A percentile compares a stretch with the other conserved stretches of the same genome.
These are phyloP conservation scores for Dentipellis sp. DNA, from an alignment of 768 basidiomycete genomes.

Conservation along the genomic window DNA sequence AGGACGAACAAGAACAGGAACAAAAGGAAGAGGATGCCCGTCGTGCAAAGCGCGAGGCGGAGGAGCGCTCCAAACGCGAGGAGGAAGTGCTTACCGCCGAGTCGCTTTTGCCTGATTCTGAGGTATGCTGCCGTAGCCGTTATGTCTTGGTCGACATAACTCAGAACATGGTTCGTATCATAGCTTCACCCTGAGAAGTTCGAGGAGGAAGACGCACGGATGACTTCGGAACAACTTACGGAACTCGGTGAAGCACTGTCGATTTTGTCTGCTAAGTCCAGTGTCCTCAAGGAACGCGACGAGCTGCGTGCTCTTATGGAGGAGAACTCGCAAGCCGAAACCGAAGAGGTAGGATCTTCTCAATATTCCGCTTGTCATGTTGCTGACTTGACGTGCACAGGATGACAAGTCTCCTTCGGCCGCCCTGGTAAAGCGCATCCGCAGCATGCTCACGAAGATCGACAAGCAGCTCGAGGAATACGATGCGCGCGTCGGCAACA, in stretches of 20 bases:
- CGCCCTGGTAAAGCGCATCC: slow-evolving; percentile 92
- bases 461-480: slow-evolving; percentile 89
- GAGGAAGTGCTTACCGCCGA: slow-evolving; percentile 72
- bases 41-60: slow-evolving; percentile 72
- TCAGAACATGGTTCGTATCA: neutral
- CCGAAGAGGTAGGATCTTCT: slow-evolving; percentile 58
- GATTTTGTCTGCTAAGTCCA: slow-evolving; percentile 86
- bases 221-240: slow-evolving; percentile 94
- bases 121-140: slow-evolving; percentile 40
- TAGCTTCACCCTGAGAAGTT: slow-evolving; percentile 56
- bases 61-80: slow-evolving; percentile 45
- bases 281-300: slow-evolving; percentile 90
- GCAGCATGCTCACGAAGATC: slow-evolving; percentile 91
- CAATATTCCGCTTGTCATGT: neutral
- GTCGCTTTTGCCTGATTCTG: slow-evolving; percentile 79
- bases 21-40: slow-evolving; percentile 91
- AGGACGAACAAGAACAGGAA: slow-evolving; percentile 98
- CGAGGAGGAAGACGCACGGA: slow-evolving; percentile 64
- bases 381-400: slow-evolving; percentile 23
- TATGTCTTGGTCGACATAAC: neutral
- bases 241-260: slow-evolving; percentile 89
- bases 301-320: slow-evolving; percentile 90
- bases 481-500: slow-evolving; percentile 77
- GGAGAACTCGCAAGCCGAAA: slow-evolving; percentile 84
- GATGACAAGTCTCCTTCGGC: slow-evolving; percentile 57